These are phyloP conservation scores for Termitomyces sp. DNA, from an alignment of 768 basidiomycete species.

Conservation along the genomic window DNA sequence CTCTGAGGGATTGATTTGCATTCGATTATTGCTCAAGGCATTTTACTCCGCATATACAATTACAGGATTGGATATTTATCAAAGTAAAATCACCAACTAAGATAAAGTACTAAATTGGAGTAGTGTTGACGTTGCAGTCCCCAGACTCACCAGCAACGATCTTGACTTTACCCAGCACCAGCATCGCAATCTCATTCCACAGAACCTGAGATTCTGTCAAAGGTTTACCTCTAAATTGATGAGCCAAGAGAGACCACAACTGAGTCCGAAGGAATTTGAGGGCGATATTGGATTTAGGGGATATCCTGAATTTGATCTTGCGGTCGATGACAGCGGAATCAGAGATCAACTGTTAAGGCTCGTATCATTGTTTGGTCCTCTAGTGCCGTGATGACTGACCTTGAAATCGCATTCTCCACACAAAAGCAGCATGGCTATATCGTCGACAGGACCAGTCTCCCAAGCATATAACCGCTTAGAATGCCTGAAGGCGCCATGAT, in stretches of 20 bases:
- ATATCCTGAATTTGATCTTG: slow-evolving; percentile 70
- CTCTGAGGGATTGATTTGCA: background rate
- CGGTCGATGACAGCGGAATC: slow-evolving; percentile 77
- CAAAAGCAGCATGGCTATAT: slow-evolving; percentile 73
- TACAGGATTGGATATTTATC: too few relatives aligned
- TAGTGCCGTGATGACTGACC: slow-evolving; percentile 26
- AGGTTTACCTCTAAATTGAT: slow-evolving; percentile 61
- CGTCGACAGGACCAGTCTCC: slow-evolving; percentile 90
- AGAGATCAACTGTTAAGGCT: slow-evolving; percentile 61
- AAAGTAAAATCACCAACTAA: too few relatives aligned
- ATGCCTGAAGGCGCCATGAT: slow-evolving; percentile 52
- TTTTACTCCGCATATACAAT: too few relatives aligned
- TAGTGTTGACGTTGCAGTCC: background rate
- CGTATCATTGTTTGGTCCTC: background rate
- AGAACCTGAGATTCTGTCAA: slow-evolving; percentile 53
- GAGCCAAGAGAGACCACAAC: slow-evolving; percentile 54
- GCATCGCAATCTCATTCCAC: slow-evolving; percentile 75
- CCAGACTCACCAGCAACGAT: slow-evolving; percentile 25
- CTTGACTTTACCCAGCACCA: slow-evolving; percentile 54
- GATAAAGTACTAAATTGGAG: too few relatives aligned
- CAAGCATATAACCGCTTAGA: slow-evolving; percentile 91
- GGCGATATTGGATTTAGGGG: slow-evolving; percentile 73
- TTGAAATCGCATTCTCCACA: slow-evolving; percentile 93
- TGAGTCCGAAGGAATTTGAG: slow-evolving; percentile 75
- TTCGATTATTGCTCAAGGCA: too few relatives aligned